Evolutionary conservation across 2,329 filamentous ascomycete genomes (phyloP), one percentile per base, ranked within the genome.

Genomic region (Venturia carpophila): DNA sequence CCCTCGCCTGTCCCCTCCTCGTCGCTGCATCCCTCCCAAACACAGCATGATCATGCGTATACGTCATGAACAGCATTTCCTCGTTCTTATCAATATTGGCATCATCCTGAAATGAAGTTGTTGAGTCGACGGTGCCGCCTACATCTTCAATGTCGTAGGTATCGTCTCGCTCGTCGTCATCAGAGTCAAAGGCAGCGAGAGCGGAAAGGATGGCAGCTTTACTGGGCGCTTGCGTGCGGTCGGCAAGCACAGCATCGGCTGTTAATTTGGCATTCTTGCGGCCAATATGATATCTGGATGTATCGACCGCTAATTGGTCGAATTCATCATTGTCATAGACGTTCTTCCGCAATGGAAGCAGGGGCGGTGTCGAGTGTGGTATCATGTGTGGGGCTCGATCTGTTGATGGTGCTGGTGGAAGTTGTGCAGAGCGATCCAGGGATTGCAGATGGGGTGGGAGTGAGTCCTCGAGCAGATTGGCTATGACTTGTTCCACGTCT

Each of bases 141-240:
- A 97, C 91, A 72, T 97, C 94, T 62, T 87, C 91, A 1, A 88
- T 86, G 71, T 99, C 94, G 73, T 99, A 99, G 0, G 93, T 97
- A 74, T 99, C 94, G 74, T 99, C 94, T 43, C 92, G 85, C 77
- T 99, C 94, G 74, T 99, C 94, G 69, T 97, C 94, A 70, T 97
- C 93, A 0, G 88, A 88, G 76, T 97, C 92, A 69, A 97, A 97
- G 0, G 88, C 84, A 19, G 91, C 91, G 2, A 97, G 84, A 0
- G 93, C 93, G 3, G 92, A 90, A 30, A 96, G 79, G 70, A 97
- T 96, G 13, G 91, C 88, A 0, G 91, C 90, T 77, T 95, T 96
- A 70, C 87, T 87, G 1, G 88, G 84, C 3, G 87, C 85, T 1
- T 78, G 78, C 68, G 83, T 82, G 62, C 83, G 83, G 71, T 91